These are phyloP conservation scores for Solanum chilense DNA, from an alignment of 257 asterid species.

Conservation along the genomic window DNA sequence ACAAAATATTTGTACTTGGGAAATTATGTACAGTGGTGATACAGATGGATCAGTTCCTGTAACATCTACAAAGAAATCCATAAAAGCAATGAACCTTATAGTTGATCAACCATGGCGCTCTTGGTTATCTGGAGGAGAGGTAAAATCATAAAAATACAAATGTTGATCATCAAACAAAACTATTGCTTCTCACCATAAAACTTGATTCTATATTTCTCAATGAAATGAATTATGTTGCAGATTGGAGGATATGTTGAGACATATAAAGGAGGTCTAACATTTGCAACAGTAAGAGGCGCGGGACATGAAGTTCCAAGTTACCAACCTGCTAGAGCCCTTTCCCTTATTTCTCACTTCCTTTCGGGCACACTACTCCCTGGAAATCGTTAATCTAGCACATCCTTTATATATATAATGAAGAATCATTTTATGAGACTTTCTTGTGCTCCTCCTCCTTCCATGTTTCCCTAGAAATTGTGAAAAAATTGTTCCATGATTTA, in stretches of 20 bases:
- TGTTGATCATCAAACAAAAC: background rate
- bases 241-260: background rate
- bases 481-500: too few species aligned
- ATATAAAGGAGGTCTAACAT: background rate
- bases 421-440: background rate
- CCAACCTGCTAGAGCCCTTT: background rate
- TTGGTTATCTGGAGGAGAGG: slow-evolving; percentile 6
- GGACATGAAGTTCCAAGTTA: background rate
- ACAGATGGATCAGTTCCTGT: slow-evolving; percentile 11
- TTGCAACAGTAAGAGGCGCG: slow-evolving; percentile 1
- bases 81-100: background rate
- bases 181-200: background rate
- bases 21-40: background rate
- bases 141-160: background rate
- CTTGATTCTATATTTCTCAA: background rate
- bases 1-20: background rate
- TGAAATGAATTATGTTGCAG: background rate
- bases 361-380: background rate
- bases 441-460: too few species aligned
- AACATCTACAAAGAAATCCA: slow-evolving; percentile 3
- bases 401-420: background rate
- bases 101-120: background rate
- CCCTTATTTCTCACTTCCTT: background rate
- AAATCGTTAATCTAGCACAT: background rate
- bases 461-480: background rate